phyloP scores from a whole-genome alignment of 148 eudicot genomes.

The Diospyros kaki region DNA sequence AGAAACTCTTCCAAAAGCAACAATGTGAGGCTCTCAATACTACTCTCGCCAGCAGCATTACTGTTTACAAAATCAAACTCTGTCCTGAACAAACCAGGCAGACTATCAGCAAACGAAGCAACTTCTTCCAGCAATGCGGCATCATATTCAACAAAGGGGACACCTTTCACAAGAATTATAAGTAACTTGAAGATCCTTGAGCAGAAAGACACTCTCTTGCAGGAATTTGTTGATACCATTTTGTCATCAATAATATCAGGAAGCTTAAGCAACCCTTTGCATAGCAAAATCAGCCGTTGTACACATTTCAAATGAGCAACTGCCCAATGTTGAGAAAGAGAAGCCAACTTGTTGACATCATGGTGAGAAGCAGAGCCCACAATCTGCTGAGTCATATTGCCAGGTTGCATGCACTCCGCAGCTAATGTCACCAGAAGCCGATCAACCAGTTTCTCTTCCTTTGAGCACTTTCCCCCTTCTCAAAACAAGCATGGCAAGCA shows the following conservation, averaged over 20 bases:
- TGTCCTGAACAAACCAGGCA: conserved; percentile 62
- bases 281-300: conserved; percentile 55
- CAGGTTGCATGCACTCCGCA: conserved; percentile 57
- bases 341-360: conserved; percentile 44
- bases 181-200: conserved; percentile 69
- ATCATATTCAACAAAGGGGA: conserved; percentile 54
- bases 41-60: conserved; percentile 46
- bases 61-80: conserved; percentile 57
- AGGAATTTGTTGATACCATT: conserved; percentile 28
- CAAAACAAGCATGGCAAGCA: conserved; percentile 18
- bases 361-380: conserved; percentile 32
- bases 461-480: conserved; percentile 66
- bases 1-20: conserved; percentile 76
- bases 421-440: conserved; percentile 59
- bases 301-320: conserved; percentile 65
- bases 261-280: conserved; percentile 48
- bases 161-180: conserved; percentile 45
- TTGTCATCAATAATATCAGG: conserved; percentile 58
- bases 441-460: conserved; percentile 61
- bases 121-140: conserved; percentile 47
- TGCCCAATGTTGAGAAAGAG: conserved; percentile 77
- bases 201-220: conserved; percentile 54
- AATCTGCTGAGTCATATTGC: conserved; percentile 22
- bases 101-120: conserved; percentile 54
- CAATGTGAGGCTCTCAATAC: conserved; percentile 53